These are phyloP conservation scores for Xylariaceae sp. DNA, from an alignment of 2,329 filamentous ascomycete species.

Conservation along the genomic window DNA sequence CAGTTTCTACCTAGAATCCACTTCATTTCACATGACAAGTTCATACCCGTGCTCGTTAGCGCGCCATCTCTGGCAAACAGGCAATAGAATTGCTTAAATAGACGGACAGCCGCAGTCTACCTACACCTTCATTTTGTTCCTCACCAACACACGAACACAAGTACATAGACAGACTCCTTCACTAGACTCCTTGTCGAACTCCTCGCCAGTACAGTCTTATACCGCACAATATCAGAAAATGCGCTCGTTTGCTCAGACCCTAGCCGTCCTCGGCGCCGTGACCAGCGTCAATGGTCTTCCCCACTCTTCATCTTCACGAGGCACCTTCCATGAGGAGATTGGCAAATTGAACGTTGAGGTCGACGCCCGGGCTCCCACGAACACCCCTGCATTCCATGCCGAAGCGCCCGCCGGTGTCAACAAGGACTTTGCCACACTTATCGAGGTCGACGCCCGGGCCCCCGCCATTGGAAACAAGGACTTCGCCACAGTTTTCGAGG, in stretches of 20 bases:
- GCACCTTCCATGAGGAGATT: constrained; percentile 14
- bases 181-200: too few relatives aligned
- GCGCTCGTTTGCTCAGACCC: constrained; percentile 24
- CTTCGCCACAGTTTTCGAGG: too few relatives aligned
- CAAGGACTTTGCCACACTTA: too few relatives aligned
- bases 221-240: constrained; percentile 17
- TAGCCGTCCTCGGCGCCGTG: constrained; percentile 20
- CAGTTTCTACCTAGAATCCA: too few relatives aligned
- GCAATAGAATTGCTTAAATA: neutral
- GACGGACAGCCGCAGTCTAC: neutral
- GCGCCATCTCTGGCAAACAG: constrained; percentile 6
- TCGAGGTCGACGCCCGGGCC: too few relatives aligned
- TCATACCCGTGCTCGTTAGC: too few relatives aligned
- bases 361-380: too few relatives aligned
- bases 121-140: neutral
- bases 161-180: neutral
- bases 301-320: constrained; percentile 9
- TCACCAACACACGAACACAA: neutral
- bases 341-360: constrained; percentile 28
- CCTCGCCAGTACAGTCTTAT: too few relatives aligned
- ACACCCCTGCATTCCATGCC: too few relatives aligned
- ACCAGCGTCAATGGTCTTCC: constrained; percentile 18
- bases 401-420: too few relatives aligned
- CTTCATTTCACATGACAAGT: too few relatives aligned
- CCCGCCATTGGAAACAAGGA: too few relatives aligned